Base-by-base conservation (phyloP, 768 basidiomycete genomes). In the Inosperma sp. region DNA sequence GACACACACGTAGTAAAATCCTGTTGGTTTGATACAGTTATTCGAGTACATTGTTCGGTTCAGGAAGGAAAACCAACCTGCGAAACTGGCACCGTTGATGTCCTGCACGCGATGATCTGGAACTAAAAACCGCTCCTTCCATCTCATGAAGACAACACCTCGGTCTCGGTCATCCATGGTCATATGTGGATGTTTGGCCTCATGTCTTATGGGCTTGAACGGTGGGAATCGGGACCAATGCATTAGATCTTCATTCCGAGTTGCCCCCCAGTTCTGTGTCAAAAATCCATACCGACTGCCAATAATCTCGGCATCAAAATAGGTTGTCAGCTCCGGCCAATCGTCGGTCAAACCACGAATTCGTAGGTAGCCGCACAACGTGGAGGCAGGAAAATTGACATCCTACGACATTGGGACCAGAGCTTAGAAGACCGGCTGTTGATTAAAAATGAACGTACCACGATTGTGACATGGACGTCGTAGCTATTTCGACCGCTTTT, bases 101-200 rank as follows among this genome's bases (percentile, higher is more conserved):
- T 94, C 91, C 66, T 89, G 84, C 25, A 95, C 89, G 52, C 84
- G 81, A 70, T 94, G 90, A 66, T 94, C 90, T 2, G 93, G 93
- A n/a, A 97, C 89, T 47, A 98, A 73, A 68, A 96, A 97, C 61
- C 85, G 77, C 70, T 98, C 95, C 70, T 98, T 98, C 88, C 93
- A 94, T 54, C 95, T 77, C 86, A 98, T 92, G 65, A 97, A 98
- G 25, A 93, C 82, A 21, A 86, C 86, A 1, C 86, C 85, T 42
- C 86, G 79, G 60, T 87, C 84, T 34, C 85, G 75, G 61, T 88
- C 86, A 39, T 80, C 70, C 62, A 95, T 84, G 34, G 88, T 90
- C 66, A 90, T 61, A 54, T 83, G 78, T 0, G 92, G 91, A 62
- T 80, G 75, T 64, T 84, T 80, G 55, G 93, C 77, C 61, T 94